Percentiles rank a stretch among this genome's conserved stretches.
Conservation (phyloP, 2,329 filamentous ascomycete genomes). For the Stagonosporopsis rhizophila region DNA sequence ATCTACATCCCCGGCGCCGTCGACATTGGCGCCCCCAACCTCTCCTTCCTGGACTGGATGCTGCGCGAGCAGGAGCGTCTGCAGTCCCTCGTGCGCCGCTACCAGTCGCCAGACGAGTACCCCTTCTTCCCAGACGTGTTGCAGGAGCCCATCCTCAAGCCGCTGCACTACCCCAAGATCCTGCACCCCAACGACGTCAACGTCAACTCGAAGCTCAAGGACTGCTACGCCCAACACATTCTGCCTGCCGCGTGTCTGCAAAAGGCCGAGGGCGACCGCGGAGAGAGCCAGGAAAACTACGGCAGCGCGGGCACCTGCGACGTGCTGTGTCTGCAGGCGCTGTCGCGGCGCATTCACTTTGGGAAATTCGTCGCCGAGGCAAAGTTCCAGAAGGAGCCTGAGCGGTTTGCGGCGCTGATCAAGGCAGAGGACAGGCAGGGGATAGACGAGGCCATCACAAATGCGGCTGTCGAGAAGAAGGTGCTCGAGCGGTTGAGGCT, state of each 20-base stretch:
- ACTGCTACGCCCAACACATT: conserved; percentile 82
- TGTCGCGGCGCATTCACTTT: conserved; percentile 92
- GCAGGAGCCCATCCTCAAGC: conserved; percentile 81
- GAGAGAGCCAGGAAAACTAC: conserved; percentile 92
- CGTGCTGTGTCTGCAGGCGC: conserved; percentile 85
- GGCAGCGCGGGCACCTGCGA: conserved; percentile 91
- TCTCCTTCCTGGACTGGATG: conserved; percentile 94
- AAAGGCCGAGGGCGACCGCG: conserved; percentile 78
- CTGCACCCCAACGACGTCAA: conserved; percentile 89
- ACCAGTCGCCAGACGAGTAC: conserved; percentile 95
- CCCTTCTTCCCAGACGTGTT: conserved; percentile 91
- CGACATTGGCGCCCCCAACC: conserved; percentile 72
- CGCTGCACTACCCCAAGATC: conserved; percentile 86
- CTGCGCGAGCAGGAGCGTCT: conserved; percentile 87
- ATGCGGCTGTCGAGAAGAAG: conserved; percentile 86
- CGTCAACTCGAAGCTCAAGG: conserved; percentile 86
- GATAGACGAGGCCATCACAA: conserved; percentile 90
- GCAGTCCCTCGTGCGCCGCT: conserved; percentile 92
- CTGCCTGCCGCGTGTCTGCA: conserved; percentile 83
- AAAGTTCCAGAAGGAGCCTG: conserved; percentile 86
- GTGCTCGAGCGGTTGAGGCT: conserved; percentile 84
- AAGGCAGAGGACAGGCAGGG: conserved; percentile 78
- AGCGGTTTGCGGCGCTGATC: conserved; percentile 83
- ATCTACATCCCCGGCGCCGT: conserved; percentile 87
- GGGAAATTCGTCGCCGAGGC: conserved; percentile 98